phyloP scores from a whole-genome alignment of 1,139 yeast genomes.

The Meyerozyma athensensis region DNA sequence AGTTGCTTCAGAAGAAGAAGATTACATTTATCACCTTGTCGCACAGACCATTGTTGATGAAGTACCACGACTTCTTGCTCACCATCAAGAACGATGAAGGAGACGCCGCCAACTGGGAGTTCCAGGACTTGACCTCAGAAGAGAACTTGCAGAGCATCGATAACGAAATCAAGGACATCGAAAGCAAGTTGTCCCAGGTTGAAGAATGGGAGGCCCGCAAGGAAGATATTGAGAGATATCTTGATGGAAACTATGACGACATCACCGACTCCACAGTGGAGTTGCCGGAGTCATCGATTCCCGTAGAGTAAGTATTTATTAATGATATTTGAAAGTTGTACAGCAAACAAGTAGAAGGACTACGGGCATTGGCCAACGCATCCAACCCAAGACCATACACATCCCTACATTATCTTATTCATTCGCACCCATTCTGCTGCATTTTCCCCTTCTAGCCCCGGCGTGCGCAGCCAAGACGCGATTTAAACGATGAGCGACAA shows the following conservation, averaged over 20 bases:
- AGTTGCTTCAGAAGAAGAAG: conserved; percentile 60
- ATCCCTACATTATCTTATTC: neutral
- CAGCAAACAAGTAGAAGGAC: too few relatives aligned
- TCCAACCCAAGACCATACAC: too few relatives aligned
- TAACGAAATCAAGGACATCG: conserved; percentile 60
- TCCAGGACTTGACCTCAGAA: conserved; percentile 51
- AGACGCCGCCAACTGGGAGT: conserved; percentile 32
- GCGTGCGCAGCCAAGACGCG: conserved; percentile 3
- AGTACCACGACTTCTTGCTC: conserved; percentile 74
- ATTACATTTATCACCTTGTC: conserved; percentile 81
- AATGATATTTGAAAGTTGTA: too few relatives aligned
- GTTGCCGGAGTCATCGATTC: neutral
- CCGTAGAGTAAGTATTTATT: neutral
- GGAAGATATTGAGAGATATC: conserved; percentile 35
- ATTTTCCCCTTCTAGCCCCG: neutral
- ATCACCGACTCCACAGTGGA: conserved; percentile 9
- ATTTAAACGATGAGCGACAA: conserved; percentile 1
- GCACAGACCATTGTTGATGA: conserved; percentile 80
- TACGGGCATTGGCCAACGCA: too few relatives aligned
- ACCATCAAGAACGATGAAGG: conserved; percentile 55
- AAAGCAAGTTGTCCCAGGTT: conserved; percentile 49
- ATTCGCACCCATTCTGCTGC: neutral
- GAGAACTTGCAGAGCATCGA: conserved; percentile 60
- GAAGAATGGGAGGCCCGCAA: conserved; percentile 49
- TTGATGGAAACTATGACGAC: conserved; percentile 33